Evolutionary conservation across 2,329 filamentous ascomycete genomes (phyloP), one percentile per base, ranked within the genome.

Genomic region (Metarhizium robertsii): DNA sequence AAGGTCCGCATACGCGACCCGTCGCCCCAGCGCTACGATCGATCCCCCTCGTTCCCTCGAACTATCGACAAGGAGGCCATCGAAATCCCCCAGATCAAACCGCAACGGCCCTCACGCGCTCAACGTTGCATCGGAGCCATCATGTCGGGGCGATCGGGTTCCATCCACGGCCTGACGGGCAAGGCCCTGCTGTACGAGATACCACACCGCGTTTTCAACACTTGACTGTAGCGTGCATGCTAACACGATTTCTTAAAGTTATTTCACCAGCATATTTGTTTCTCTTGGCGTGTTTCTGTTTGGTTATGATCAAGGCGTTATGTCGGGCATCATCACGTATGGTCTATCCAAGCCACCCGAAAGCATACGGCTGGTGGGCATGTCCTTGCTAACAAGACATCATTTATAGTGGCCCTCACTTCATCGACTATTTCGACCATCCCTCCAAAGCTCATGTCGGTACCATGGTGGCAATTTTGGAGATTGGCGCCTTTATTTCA

Each of bases 381-480:
- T 73, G 56, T 29, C 25, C 54, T 18, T 57, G n/a, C 54, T 48
- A 48, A 48, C 45, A 4, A n/a, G 11, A 29, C 10, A 16, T 14
- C 20, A 6, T 6, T 48, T 29, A 16, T 48, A 96, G 92, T 56
- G 92, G 92, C 60, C 80, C 84, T 10, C 88, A 87, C 70, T 99
- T 99, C 70, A 89, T 86, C 70, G 84, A 92, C 68, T 96, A 96
- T 71, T 97, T 99, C 73, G 79, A 92, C 65, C 85, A 97, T 64
- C 94, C 94, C 20, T 87, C 89, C 29, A 83, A 83, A 64, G 90
- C 91, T 50, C 84, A 96, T 69, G 86, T 99, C 57, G 94, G 92
- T 57, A 97, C 92, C 32, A 97, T 97, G 87, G 94, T 99, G 56
- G 92, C 94, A 61, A 97, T 99, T 64, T 81, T 99, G 57, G 92